Conservation (phyloP, 345 rosid genomes). For the Populus tremula region DNA sequence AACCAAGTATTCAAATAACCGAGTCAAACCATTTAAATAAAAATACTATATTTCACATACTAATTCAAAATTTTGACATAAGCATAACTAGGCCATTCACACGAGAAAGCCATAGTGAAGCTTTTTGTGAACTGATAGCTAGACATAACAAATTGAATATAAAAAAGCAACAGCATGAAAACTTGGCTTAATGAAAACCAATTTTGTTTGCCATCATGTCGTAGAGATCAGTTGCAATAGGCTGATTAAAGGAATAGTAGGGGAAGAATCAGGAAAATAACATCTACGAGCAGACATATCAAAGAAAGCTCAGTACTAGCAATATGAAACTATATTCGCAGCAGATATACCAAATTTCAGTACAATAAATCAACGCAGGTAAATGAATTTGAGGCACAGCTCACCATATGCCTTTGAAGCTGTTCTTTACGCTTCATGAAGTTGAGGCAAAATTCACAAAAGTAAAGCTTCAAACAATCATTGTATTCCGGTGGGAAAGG, state of each 20-base stretch:
- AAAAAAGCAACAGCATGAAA: background rate
- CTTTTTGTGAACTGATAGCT: background rate
- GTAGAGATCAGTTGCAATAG: background rate
- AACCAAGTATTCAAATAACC: background rate
- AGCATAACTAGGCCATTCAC: background rate
- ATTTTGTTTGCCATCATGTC: background rate
- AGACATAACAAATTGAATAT: too few relatives aligned
- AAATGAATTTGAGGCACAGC: constrained; percentile 24
- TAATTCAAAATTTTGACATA: background rate
- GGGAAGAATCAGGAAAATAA: background rate
- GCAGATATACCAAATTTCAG: background rate
- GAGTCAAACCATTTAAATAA: background rate
- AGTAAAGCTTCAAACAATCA: constrained; percentile 88
- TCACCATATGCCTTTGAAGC: constrained; percentile 99
- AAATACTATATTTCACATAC: background rate
- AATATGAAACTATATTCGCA: background rate
- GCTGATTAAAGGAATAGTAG: background rate
- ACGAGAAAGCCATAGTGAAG: background rate
- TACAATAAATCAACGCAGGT: background rate
- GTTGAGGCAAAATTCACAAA: constrained; percentile 98
- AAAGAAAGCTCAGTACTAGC: background rate
- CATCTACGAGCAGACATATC: background rate
- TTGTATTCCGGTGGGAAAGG: constrained; percentile 98
- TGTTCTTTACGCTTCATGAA: constrained; percentile 99
- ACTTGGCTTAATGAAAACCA: background rate